Conservation (phyloP, 2,329 filamentous ascomycete genomes). For the Capronia coronata region DNA sequence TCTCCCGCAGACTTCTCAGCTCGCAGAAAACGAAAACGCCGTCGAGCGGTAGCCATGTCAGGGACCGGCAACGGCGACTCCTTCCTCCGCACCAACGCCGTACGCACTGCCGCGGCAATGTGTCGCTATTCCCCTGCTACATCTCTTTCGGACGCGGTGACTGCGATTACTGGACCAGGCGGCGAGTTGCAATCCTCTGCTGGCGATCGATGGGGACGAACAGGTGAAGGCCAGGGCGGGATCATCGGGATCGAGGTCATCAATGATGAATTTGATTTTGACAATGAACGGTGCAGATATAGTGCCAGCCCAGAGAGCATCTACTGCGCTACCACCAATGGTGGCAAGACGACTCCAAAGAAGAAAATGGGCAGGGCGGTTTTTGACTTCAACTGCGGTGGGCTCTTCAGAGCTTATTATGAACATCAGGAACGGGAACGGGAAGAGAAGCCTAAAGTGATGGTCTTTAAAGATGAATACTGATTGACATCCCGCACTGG, state of each 20-base stretch:
- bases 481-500: constrained; percentile 1
- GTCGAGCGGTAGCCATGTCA: constrained; percentile 44
- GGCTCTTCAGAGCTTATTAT: constrained; percentile 76
- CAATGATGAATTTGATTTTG: constrained; percentile 37
- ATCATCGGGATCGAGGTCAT: constrained; percentile 63
- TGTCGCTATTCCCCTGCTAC: constrained; percentile 53
- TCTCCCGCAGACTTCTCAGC: background rate
- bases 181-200: constrained; percentile 72
- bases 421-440: constrained; percentile 36
- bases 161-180: constrained; percentile 59
- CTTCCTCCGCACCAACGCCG: constrained; percentile 67
- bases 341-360: background rate
- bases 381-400: constrained; percentile 76
- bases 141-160: constrained; percentile 54
- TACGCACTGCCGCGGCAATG: constrained; percentile 65
- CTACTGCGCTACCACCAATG: background rate
- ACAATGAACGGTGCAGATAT: background rate
- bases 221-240: constrained; percentile 74
- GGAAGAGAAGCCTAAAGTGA: constrained; percentile 35
- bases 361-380: constrained; percentile 49
- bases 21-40: constrained; percentile 4
- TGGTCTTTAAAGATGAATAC: constrained; percentile 42
- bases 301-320: background rate
- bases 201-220: constrained; percentile 63
- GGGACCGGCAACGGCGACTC: constrained; percentile 86